phyloP scores from a whole-genome alignment of 2,329 filamentous ascomycete genomes.

The Hymenoscyphus fraxineus region DNA sequence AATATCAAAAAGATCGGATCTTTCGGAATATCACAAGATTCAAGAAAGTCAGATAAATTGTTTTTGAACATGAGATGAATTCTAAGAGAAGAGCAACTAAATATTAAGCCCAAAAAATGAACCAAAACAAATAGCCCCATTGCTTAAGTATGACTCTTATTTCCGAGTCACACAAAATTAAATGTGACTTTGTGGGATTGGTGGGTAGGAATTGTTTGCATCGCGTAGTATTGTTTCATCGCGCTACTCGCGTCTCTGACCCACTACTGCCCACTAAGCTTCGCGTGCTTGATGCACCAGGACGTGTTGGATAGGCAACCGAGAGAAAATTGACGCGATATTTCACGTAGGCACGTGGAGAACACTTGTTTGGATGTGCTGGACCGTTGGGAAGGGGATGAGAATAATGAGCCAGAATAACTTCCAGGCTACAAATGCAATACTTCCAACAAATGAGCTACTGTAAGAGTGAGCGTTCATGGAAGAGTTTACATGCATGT shows the following conservation, averaged over 20 bases:
- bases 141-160: constrained; percentile 8
- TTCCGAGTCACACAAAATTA: background rate
- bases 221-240: constrained; percentile 5
- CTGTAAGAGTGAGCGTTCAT: background rate
- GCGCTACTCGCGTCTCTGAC: constrained; percentile 2
- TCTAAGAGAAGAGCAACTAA: background rate
- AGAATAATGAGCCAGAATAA: background rate
- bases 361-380: background rate
- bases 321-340: background rate
- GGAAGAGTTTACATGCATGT: background rate
- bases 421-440: background rate
- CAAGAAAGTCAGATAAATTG: background rate
- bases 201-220: constrained; percentile 5
- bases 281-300: background rate
- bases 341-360: constrained; percentile 4
- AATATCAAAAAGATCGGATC: background rate
- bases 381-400: background rate
- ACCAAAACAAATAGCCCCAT: background rate
- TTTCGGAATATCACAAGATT: background rate
- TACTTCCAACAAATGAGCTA: background rate
- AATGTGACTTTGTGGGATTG: constrained; percentile 6
- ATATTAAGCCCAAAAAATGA: background rate
- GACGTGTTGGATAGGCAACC: constrained; percentile 4
- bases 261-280: background rate
- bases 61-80: background rate